Evolutionary conservation across 257 asterid species (phyloP), one percentile per base, ranked within the genome.

Genomic region (Nicotiana tomentosiformis): DNA sequence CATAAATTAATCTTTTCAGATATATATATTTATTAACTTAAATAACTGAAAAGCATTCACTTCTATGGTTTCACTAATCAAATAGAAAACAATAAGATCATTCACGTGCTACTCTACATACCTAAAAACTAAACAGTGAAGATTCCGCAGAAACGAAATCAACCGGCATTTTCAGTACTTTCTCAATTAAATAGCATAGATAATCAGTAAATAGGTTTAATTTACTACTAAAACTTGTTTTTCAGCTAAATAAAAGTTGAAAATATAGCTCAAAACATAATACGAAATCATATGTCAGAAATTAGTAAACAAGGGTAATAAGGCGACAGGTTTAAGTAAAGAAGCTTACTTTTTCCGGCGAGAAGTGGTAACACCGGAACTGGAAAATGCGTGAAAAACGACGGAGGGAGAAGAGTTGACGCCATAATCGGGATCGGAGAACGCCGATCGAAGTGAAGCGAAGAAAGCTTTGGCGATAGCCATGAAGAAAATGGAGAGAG

Each of bases 391-490:
- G 68, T n/a, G 82, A 85, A 84, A 82, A 46, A 35, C 64, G 58
- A 55, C 74, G 37, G 82, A 57, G 83, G 69, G 82, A 80, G 53
- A 5, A 84, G 43, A 77, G 82, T 20, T 37, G 0, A 46, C 66
- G 51, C 81, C 37, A 72, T 67, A 37, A 64, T 77, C 88, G 11
- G 66, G 65, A 65, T 86, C 87, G 30, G 88, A 51, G 91, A 83
- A 26, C 91, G 85, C 39, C 86, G 82, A 39, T 87, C 65, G 74
- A 81, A 81, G 39, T 90, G 90, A 85, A 77, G 64, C 76, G 91
- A 87, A 64, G 86, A 90, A 84, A 81, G 91, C 89, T 51, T 81
- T 89, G 5, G 97, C 85, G 76, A 87, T 84, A 51, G 96, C 95
- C 98, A 91, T 89, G 80, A 15, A 26, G 1, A 4, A 46, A 74